Conservation (phyloP, 805 yeast species). For the Saccharomyces kudriavzevii region DNA sequence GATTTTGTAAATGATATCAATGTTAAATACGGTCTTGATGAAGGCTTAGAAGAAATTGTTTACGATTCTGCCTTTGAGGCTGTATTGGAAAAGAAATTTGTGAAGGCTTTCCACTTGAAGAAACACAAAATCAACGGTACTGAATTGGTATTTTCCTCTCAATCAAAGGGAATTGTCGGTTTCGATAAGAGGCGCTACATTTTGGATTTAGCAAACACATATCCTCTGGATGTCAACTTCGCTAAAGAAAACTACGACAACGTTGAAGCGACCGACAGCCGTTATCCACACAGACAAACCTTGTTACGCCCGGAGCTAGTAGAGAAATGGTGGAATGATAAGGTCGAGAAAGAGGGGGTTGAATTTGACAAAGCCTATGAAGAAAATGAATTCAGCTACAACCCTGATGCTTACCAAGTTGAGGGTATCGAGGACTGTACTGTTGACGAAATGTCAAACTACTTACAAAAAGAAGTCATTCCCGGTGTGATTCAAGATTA, state of each 20-base stretch:
- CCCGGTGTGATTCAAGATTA: constrained; percentile 49
- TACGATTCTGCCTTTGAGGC: constrained; percentile 46
- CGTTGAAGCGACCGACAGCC: constrained; percentile 28
- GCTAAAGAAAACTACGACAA: constrained; percentile 46
- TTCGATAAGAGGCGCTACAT: constrained; percentile 78
- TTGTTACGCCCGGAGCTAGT: constrained; percentile 81
- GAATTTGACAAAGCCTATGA: constrained; percentile 31
- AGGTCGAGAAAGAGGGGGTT: constrained; percentile 38
- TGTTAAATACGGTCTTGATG: constrained; percentile 70
- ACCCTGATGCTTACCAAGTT: constrained; percentile 68
- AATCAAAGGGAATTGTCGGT: constrained; percentile 79
- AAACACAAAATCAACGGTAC: constrained; percentile 46
- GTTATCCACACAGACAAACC: constrained; percentile 77
- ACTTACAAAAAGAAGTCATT: constrained; percentile 49
- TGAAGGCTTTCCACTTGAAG: constrained; percentile 72
- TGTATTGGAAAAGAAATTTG: constrained; percentile 47
- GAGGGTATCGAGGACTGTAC: constrained; percentile 35
- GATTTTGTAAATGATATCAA: constrained; percentile 35
- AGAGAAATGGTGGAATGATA: constrained; percentile 78
- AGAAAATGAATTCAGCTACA: constrained; percentile 47
- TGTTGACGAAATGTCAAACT: constrained; percentile 63
- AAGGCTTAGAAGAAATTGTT: constrained; percentile 44
- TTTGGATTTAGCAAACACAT: constrained; percentile 73
- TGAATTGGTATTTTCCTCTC: constrained; percentile 60
- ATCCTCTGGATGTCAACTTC: constrained; percentile 79